Conservation (phyloP, 768 basidiomycete genomes). For the Auricularia heimuer region DNA sequence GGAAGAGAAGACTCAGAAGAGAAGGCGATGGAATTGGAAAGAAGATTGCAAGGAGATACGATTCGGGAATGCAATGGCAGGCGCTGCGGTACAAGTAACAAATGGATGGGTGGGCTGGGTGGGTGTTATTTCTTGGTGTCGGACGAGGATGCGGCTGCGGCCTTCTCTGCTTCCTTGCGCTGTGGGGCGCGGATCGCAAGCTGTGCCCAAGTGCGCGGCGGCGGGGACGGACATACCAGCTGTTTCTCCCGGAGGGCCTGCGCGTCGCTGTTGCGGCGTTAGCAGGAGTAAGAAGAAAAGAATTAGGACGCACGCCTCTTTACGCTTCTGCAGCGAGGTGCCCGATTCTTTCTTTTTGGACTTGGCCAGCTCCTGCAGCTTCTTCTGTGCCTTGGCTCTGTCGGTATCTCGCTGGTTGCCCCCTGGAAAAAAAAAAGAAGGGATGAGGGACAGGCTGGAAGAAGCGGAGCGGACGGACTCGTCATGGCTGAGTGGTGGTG, state of each 20-base stretch:
- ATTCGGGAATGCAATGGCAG: too few relatives aligned
- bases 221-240: constrained; percentile 39
- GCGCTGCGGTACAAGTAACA: too few relatives aligned
- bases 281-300: constrained; percentile 11
- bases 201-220: background rate
- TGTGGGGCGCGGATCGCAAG: background rate
- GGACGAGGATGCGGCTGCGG: background rate
- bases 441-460: constrained; percentile 2
- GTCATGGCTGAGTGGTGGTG: constrained; percentile 10
- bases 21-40: too few relatives aligned
- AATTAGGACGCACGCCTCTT: constrained; percentile 53
- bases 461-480: background rate
- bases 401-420: constrained; percentile 77
- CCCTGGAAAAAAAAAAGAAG: constrained; percentile 32
- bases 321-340: constrained; percentile 50
- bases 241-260: constrained; percentile 68
- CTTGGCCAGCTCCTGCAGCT: constrained; percentile 17
- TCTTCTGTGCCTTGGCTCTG: constrained; percentile 67
- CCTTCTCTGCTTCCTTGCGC: constrained; percentile 1
- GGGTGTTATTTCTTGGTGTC: background rate
- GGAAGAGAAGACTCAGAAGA: too few relatives aligned
- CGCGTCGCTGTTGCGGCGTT: constrained; percentile 48
- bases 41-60: too few relatives aligned
- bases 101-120: too few relatives aligned
- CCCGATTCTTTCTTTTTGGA: constrained; percentile 60